Evolutionary conservation across 176 grass and related monocot genomes (phyloP).

Genomic region (barley (Hordeum vulgare)): DNA sequence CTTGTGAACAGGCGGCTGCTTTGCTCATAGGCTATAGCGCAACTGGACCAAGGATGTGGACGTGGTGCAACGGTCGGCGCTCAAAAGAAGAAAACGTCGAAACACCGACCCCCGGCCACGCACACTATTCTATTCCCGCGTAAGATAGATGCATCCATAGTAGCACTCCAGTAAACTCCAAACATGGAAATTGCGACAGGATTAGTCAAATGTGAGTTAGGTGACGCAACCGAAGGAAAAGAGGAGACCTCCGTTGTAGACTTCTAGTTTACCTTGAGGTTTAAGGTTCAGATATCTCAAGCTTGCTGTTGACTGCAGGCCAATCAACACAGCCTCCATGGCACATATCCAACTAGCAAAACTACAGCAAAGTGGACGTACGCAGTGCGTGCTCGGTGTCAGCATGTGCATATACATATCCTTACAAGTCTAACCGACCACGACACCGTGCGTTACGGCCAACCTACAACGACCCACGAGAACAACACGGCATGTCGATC

Average conservation of each 20-base stretch:
- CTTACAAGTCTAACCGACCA: not conserved
- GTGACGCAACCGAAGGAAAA: not conserved
- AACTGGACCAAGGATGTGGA: conserved; percentile 30
- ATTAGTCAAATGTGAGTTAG: conserved; percentile 34
- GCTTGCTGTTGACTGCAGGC: not conserved
- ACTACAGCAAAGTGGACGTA: not conserved
- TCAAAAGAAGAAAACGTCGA: conserved; percentile 15
- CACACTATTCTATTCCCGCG: not conserved
- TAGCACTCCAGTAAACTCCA: conserved; percentile 8
- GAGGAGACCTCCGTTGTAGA: not conserved
- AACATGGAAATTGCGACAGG: not conserved
- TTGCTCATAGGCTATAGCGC: not conserved
- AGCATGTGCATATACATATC: not conserved
- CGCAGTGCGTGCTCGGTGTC: not conserved
- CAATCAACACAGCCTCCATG: not conserved
- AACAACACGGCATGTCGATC: not conserved
- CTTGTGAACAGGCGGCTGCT: not conserved
- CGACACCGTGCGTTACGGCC: not conserved
- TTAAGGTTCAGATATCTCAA: not conserved
- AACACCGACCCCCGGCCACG: not conserved
- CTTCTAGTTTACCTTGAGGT: not conserved
- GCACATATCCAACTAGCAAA: not conserved
- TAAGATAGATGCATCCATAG: not conserved
- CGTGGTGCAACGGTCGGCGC: conserved; percentile 33
- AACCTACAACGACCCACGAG: not conserved